These are phyloP conservation scores for Trichosanthes cucumerina DNA, from an alignment of 306 rosid species.

Conservation along the genomic window DNA sequence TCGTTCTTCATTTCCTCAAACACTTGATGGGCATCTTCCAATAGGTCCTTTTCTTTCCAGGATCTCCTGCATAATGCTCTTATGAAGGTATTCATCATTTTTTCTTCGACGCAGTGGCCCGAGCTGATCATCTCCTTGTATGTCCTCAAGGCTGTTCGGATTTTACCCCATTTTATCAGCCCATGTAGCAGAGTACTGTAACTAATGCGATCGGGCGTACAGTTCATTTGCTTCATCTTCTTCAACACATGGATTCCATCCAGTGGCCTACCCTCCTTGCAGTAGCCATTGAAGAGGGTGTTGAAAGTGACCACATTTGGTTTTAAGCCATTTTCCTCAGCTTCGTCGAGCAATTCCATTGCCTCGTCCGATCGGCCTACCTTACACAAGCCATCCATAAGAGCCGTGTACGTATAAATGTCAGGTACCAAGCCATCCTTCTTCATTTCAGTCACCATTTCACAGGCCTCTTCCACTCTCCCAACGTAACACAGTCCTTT, in stretches of 20 bases:
- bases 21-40: conserved; percentile 35
- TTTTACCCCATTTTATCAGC: conserved; percentile 55
- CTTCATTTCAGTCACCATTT: conserved; percentile 44
- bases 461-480: conserved; percentile 65
- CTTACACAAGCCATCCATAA: conserved; percentile 79
- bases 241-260: conserved; percentile 42
- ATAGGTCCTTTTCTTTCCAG: conserved; percentile 22
- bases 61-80: conserved; percentile 46
- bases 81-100: conserved; percentile 44
- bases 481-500: conserved; percentile 82
- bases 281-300: conserved; percentile 56
- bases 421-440: conserved; percentile 32
- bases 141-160: conserved; percentile 21
- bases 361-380: conserved; percentile 80
- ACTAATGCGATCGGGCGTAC: conserved; percentile 50
- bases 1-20: conserved; percentile 47
- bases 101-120: conserved; percentile 41
- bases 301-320: conserved; percentile 58
- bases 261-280: conserved; percentile 62
- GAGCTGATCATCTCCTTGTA: conserved; percentile 46
- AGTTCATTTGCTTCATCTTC: conserved; percentile 42
- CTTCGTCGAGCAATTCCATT: conserved; percentile 52
- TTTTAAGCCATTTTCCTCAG: conserved; percentile 34
- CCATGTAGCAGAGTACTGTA: conserved; percentile 64
- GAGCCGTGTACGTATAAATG: conserved; percentile 49